phyloP scores from a whole-genome alignment of 306 rosid species.

The Prunus kanzakura region DNA sequence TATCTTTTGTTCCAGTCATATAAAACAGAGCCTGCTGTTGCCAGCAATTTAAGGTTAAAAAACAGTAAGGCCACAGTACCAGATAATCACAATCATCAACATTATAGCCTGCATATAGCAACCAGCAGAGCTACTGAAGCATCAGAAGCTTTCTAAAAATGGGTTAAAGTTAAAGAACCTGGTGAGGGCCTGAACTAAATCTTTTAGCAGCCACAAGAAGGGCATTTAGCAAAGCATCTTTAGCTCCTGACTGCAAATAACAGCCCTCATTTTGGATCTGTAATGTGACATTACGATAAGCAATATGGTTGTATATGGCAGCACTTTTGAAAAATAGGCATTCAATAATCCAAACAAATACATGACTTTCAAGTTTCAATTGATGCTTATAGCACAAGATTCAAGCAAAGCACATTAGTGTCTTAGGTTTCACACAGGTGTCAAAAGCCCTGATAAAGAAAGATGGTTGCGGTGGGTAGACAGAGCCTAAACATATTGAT shows the following conservation, averaged over 20 bases:
- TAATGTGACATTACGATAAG: constrained; percentile 9
- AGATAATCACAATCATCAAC: neutral
- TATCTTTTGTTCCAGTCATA: neutral
- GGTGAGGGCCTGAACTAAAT: constrained; percentile 85
- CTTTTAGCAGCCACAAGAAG: constrained; percentile 81
- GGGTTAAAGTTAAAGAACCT: constrained; percentile 45
- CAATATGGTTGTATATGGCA: neutral
- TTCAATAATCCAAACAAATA: neutral
- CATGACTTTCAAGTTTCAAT: neutral
- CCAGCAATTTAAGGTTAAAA: neutral
- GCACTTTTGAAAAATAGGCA: neutral
- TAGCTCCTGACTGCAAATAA: constrained; percentile 60
- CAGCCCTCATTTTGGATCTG: constrained; percentile 88
- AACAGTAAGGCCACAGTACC: neutral
- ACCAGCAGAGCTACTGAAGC: neutral
- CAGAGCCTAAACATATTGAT: neutral
- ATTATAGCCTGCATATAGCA: constrained; percentile 3
- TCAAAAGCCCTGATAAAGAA: neutral
- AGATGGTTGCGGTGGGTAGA: neutral
- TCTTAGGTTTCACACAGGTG: neutral
- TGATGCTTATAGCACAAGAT: neutral
- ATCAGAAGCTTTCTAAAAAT: neutral
- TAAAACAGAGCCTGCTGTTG: neutral
- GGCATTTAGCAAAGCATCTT: constrained; percentile 87
- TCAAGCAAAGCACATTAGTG: neutral